phyloP scores from a whole-genome alignment of 257 asterid species.

The Petrea volubilis region DNA sequence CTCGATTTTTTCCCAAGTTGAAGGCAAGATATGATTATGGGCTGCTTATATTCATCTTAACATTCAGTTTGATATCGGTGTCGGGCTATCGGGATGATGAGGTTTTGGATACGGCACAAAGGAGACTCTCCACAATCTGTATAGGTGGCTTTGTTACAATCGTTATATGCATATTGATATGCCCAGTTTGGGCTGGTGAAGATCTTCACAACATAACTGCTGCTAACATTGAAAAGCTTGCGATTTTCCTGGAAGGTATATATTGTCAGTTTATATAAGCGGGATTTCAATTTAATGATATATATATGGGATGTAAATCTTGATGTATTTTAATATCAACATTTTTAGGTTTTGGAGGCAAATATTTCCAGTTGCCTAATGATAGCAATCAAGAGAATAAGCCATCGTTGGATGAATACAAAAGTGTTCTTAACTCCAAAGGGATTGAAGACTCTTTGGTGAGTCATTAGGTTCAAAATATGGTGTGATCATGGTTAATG shows the following conservation, averaged over 20 bases:
- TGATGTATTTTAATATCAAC: background rate
- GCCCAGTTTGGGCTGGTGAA: constrained; percentile 81
- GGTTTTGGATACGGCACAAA: constrained; percentile 48
- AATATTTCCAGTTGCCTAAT: constrained; percentile 36
- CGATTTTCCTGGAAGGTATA: constrained; percentile 56
- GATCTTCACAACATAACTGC: constrained; percentile 65
- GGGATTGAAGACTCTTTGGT: constrained; percentile 56
- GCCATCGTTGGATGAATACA: constrained; percentile 32
- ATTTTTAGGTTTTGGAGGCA: constrained; percentile 55
- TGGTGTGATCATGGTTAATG: too few species aligned
- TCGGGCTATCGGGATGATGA: constrained; percentile 67
- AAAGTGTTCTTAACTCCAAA: constrained; percentile 55
- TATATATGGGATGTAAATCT: background rate
- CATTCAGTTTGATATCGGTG: constrained; percentile 58
- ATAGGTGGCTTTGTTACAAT: constrained; percentile 54
- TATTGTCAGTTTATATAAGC: background rate
- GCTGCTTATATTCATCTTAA: constrained; percentile 57
- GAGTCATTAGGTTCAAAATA: constrained; percentile 9
- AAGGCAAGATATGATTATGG: constrained; percentile 81
- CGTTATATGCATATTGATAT: constrained; percentile 40
- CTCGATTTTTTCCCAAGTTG: constrained; percentile 56
- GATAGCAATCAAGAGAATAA: constrained; percentile 27
- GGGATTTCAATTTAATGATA: background rate
- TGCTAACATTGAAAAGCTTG: constrained; percentile 60
- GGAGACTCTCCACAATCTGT: constrained; percentile 58